Conservation (phyloP, 768 basidiomycete genomes). For the Phanerochaete sordida region DNA sequence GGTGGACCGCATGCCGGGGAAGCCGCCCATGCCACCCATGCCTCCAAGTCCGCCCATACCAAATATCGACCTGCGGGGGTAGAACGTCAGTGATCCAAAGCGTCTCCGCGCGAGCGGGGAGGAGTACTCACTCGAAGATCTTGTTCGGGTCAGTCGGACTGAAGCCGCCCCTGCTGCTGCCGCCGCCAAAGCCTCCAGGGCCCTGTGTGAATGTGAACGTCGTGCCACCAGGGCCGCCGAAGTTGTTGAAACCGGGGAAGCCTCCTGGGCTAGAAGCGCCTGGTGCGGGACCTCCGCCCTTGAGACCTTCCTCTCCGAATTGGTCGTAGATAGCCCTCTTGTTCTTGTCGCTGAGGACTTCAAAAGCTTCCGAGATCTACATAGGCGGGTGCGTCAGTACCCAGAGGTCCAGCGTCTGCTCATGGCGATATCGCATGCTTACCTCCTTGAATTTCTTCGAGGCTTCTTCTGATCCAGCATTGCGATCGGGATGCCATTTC, state of each 20-base stretch:
- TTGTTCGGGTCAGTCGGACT: constrained; percentile 78
- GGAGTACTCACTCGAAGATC: constrained; percentile 75
- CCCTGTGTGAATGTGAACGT: constrained; percentile 23
- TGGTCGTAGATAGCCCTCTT: constrained; percentile 89
- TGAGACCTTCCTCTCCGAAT: constrained; percentile 93
- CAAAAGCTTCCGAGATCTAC: constrained; percentile 92
- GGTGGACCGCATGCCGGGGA: constrained; percentile 11
- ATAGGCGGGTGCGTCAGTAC: background rate
- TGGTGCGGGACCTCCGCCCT: constrained; percentile 56
- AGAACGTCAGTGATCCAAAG: background rate
- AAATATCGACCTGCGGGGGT: constrained; percentile 53
- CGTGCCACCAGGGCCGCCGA: constrained; percentile 19
- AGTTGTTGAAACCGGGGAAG: constrained; percentile 24
- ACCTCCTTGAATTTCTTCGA: constrained; percentile 92
- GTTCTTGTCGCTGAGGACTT: constrained; percentile 86
- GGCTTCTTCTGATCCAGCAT: constrained; percentile 80
- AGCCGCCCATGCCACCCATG: constrained; percentile 20
- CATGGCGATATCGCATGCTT: constrained; percentile 11
- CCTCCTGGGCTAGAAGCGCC: constrained; percentile 49
- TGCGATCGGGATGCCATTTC: constrained; percentile 95
- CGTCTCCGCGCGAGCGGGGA: background rate
- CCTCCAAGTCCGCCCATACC: constrained; percentile 36
- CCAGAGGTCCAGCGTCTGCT: background rate
- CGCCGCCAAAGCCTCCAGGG: constrained; percentile 20
- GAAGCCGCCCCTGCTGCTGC: constrained; percentile 49